These are phyloP conservation scores for Solanum chilense DNA, from an alignment of 257 asterid species.

Conservation along the genomic window DNA sequence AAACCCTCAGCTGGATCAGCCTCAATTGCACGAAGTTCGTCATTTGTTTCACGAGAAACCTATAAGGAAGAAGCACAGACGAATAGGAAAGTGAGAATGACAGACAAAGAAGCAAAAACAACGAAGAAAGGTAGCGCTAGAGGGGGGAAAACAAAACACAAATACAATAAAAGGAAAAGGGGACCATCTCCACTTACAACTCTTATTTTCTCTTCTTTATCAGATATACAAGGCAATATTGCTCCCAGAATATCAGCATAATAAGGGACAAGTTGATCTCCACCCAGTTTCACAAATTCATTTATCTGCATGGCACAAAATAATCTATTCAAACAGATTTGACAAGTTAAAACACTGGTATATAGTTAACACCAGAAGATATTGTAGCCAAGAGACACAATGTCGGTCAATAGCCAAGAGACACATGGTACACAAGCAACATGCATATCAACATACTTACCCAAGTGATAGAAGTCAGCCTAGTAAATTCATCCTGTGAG, in stretches of 20 bases:
- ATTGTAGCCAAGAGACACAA: neutral
- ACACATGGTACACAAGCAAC: neutral
- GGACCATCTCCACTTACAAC: constrained; percentile 43
- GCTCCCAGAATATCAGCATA: constrained; percentile 99
- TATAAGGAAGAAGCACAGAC: constrained; percentile 5
- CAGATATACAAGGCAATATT: constrained; percentile 93
- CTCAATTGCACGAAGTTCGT: constrained; percentile 77
- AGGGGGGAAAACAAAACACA: neutral
- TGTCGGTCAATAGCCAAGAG: neutral
- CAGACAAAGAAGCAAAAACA: neutral
- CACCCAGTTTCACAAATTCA: constrained; percentile 98
- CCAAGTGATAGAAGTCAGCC: constrained; percentile 96
- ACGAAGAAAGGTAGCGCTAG: neutral
- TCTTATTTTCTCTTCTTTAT: constrained; percentile 97
- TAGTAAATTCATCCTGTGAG: constrained; percentile 89
- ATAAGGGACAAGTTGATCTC: constrained; percentile 94
- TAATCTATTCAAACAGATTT: constrained; percentile 6
- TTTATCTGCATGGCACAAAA: constrained; percentile 46
- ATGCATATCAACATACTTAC: constrained; percentile 27
- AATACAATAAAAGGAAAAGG: neutral
- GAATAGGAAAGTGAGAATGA: neutral
- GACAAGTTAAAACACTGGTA: neutral
- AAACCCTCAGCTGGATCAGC: constrained; percentile 84
- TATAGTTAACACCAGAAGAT: neutral
- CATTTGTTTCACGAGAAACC: constrained; percentile 99